phyloP scores from a whole-genome alignment of 208 protist species.

The Leishmania turanica region DNA sequence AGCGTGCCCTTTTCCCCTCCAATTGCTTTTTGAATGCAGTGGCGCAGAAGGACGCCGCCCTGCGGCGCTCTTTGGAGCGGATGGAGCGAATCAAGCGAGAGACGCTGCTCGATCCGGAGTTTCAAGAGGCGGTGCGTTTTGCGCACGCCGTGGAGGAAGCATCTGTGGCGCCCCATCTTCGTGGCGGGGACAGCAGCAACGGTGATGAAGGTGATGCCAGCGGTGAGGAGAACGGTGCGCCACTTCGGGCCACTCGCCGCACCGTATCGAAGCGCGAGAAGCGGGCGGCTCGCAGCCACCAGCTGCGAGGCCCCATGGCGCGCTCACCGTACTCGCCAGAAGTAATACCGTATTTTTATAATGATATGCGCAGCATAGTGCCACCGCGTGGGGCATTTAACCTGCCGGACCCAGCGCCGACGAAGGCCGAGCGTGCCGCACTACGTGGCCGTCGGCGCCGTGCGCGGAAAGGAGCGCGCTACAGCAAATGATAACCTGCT shows the following conservation, averaged over 20 bases:
- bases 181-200: constrained; percentile 7
- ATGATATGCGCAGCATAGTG: constrained; percentile 54
- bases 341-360: constrained; percentile 82
- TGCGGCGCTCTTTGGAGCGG: constrained; percentile 50
- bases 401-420: constrained; percentile 55
- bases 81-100: constrained; percentile 80
- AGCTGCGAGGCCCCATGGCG: constrained; percentile 27
- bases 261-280: constrained; percentile 22
- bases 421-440: constrained; percentile 43
- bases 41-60: constrained; percentile 38
- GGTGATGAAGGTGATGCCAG: not conserved
- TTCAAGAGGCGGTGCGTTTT: constrained; percentile 70
- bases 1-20: constrained; percentile 65
- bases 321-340: constrained; percentile 41
- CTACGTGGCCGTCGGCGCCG: constrained; percentile 32
- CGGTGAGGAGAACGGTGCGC: not conserved
- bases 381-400: constrained; percentile 71
- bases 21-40: constrained; percentile 71
- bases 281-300: constrained; percentile 16
- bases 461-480: constrained; percentile 27
- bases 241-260: not conserved
- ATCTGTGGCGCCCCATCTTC: constrained; percentile 39
- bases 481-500: constrained; percentile 25
- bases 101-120: constrained; percentile 66
- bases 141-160: constrained; percentile 58